Evolutionary conservation across 1,284 basidiomycete genomes (phyloP), one percentile per base, ranked within the genome.

Genomic region (Cryptococcus sp.): DNA sequence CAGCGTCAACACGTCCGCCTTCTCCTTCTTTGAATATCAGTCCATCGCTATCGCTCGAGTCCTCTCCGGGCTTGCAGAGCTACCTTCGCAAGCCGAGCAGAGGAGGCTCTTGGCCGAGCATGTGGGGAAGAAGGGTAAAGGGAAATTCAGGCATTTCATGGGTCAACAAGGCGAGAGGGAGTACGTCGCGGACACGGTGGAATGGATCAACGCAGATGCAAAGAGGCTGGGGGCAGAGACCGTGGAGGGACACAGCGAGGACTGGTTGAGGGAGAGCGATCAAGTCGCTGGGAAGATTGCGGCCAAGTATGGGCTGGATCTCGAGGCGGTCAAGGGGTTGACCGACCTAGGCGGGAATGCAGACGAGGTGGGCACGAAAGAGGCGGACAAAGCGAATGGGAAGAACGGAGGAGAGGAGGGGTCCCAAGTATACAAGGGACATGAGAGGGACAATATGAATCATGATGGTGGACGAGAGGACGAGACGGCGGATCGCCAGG

Each of bases 11-110:
- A 68, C 63, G 11, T 51, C 57, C 0, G 58, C 66, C 2, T 64
- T 65, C 50, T 53, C 56, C 4, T 66, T 65, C 49, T 65, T 67
- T 51, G 66, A 67, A 45, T 65, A 59, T 37, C 66, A 67, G 46
- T 52, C 58, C 3, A 50, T 65, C 25, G 37, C 59, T 5, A 54
- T 66, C 19, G 54, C 63, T 4, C 51, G 65, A 2, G 66, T 68
- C 4, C 59, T 53, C 7, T 24, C 51, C 0, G 57, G 53, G 18
- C 46, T 47, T 25, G 68, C 68, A 2, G 48, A 53, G 2, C 51
- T 69, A 5, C 68, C 68, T 2, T 18, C 41, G 7, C 32, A 45
- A 21, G 31, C 36, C 0, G 43, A 33, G 0, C 46, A 51, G 22
- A 48, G 57, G 47, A 32, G 49, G 36, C 48, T 50, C 23, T 62